Percentiles rank a stretch among this genome's conserved stretches.
These are phyloP conservation scores for Pythium myriotylum DNA, from an alignment of 352 stramenopile genomes.

Conservation along the genomic window DNA sequence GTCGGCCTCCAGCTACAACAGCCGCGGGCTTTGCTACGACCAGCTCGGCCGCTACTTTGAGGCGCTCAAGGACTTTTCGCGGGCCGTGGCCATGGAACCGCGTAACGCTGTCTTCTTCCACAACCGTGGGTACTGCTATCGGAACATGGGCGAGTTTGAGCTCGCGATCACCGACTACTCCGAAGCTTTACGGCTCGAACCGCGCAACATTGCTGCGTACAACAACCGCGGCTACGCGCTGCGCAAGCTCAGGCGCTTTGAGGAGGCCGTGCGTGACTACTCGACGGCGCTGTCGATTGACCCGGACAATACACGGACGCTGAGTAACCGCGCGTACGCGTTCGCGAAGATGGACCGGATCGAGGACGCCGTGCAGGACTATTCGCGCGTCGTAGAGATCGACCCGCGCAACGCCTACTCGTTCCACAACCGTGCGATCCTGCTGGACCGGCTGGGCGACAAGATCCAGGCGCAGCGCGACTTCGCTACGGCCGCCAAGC, in stretches of 20 bases:
- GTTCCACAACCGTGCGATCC: conserved; percentile 84
- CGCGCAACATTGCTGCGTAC: conserved; percentile 72
- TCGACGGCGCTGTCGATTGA: conserved; percentile 68
- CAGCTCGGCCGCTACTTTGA: conserved; percentile 63
- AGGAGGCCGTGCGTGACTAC: conserved; percentile 79
- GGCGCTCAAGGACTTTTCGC: conserved; percentile 75
- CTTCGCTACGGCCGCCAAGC: conserved; percentile 32
- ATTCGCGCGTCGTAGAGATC: conserved; percentile 68
- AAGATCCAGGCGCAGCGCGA: conserved; percentile 38
- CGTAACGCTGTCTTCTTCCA: conserved; percentile 80
- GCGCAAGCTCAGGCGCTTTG: conserved; percentile 70
- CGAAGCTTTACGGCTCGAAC: conserved; percentile 60
- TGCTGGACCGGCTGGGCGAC: conserved; percentile 73
- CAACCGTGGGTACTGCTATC: conserved; percentile 86
- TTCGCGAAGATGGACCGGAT: conserved; percentile 80
- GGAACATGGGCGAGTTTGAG: conserved; percentile 77
- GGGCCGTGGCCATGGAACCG: conserved; percentile 65
- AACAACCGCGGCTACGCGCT: conserved; percentile 87
- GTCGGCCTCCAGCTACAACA: conserved; percentile 81
- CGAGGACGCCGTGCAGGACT: conserved; percentile 70
- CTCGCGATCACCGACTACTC: conserved; percentile 72
- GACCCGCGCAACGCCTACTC: conserved; percentile 81
- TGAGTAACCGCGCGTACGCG: conserved; percentile 87
- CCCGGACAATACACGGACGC: conserved; percentile 73
- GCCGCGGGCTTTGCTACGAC: conserved; percentile 74